phyloP scores from a whole-genome alignment of 1,284 basidiomycete genomes.

The Ceratobasidium sp. region DNA sequence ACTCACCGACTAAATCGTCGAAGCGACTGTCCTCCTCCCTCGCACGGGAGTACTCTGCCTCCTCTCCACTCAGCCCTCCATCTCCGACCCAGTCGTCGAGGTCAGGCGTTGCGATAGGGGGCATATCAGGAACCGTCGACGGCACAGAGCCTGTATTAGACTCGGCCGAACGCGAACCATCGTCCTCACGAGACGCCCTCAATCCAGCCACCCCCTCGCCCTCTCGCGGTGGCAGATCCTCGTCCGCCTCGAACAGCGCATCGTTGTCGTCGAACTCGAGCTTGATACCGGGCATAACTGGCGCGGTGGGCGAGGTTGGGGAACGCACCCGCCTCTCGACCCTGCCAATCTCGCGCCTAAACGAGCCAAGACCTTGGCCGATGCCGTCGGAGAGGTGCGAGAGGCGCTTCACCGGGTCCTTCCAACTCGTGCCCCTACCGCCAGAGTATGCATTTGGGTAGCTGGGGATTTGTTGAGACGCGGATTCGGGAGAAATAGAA shows the following conservation, averaged over 20 bases:
- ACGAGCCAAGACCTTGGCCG: constrained; percentile 54
- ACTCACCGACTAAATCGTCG: constrained; percentile 53
- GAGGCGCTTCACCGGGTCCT: constrained; percentile 53
- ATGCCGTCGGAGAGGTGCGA: constrained; percentile 47
- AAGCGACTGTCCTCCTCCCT: constrained; percentile 55
- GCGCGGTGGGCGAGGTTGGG: constrained; percentile 18
- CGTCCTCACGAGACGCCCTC: constrained; percentile 22
- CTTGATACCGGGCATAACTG: constrained; percentile 43
- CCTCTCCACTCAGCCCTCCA: constrained; percentile 51
- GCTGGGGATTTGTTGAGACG: constrained; percentile 69
- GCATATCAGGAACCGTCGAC: constrained; percentile 50
- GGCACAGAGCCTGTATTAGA: constrained; percentile 48
- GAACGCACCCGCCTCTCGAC: constrained; percentile 41
- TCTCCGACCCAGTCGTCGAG: constrained; percentile 51
- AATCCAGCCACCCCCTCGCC: background rate
- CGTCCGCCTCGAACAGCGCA: constrained; percentile 51
- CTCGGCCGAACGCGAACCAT: constrained; percentile 22
- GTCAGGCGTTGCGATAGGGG: constrained; percentile 48
- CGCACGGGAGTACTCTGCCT: constrained; percentile 55
- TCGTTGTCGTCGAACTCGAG: constrained; percentile 55
- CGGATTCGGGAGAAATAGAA: constrained; percentile 69
- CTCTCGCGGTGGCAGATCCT: constrained; percentile 27
- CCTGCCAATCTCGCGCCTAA: constrained; percentile 51
- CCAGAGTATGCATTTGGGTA: constrained; percentile 71
- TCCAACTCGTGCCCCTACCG: constrained; percentile 49